Percentiles rank a stretch among this genome's conserved stretches.
Evolutionary conservation across 805 yeast genomes (phyloP).

Genomic region (Candida mattraensis): DNA sequence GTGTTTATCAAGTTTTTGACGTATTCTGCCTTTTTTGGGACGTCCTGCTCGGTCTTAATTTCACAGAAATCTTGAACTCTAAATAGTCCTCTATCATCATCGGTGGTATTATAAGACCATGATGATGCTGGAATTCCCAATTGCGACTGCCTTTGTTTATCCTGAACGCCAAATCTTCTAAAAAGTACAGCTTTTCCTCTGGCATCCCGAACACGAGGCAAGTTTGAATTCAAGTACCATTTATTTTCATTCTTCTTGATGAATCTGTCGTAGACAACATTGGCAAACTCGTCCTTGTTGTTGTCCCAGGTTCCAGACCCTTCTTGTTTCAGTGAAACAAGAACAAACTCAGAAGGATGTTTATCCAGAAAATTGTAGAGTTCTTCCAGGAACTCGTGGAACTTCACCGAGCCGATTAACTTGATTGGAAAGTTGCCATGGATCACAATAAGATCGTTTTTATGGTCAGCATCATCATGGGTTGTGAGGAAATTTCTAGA

Average conservation of each 20-base stretch:
- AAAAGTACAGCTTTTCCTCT: conserved; percentile 68
- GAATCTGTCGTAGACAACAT: conserved; percentile 57
- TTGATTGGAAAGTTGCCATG: conserved; percentile 79
- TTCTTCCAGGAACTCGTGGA: conserved; percentile 53
- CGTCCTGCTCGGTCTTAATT: conserved; percentile 49
- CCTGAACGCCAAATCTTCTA: conserved; percentile 66
- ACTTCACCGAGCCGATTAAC: conserved; percentile 53
- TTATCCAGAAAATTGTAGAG: conserved; percentile 55
- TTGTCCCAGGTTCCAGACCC: conserved; percentile 68
- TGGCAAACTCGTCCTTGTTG: conserved; percentile 62
- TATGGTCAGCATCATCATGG: conserved; percentile 35
- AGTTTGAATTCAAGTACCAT: conserved; percentile 58
- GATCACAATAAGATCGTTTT: conserved; percentile 59
- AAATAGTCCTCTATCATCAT: conserved; percentile 61
- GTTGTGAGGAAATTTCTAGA: conserved; percentile 56
- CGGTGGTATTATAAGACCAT: conserved; percentile 66
- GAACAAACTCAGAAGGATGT: conserved; percentile 58
- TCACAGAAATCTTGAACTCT: conserved; percentile 78
- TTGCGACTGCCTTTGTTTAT: conserved; percentile 37
- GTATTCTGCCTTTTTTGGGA: conserved; percentile 54
- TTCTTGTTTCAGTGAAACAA: conserved; percentile 72
- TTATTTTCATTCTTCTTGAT: conserved; percentile 47
- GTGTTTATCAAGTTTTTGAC: conserved; percentile 54
- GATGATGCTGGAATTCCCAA: conserved; percentile 68
- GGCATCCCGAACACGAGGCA: conserved; percentile 60